phyloP scores from a whole-genome alignment of 1,284 basidiomycete genomes.

The Trichosporon ovoides region DNA sequence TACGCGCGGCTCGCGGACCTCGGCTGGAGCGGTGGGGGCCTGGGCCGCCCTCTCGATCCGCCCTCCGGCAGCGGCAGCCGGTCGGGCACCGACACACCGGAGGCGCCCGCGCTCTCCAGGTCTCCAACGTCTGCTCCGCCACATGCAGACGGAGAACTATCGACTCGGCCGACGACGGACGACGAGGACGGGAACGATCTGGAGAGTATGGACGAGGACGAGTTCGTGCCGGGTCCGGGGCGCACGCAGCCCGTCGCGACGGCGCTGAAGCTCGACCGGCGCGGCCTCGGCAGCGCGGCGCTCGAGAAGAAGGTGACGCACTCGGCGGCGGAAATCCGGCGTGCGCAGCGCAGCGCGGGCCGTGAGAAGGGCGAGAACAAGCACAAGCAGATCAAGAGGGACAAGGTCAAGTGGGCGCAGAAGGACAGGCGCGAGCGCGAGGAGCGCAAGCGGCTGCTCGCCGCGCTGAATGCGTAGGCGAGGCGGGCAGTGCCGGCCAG shows the following conservation, averaged over 20 bases:
- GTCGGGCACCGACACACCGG: neutral
- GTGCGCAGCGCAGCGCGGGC: conserved; percentile 26
- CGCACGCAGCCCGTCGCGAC: conserved; percentile 41
- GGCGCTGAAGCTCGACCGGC: conserved; percentile 40
- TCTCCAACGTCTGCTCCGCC: conserved; percentile 4
- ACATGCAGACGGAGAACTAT: conserved; percentile 12
- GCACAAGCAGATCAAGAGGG: conserved; percentile 26
- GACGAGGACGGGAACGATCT: neutral
- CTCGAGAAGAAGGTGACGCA: conserved; percentile 37
- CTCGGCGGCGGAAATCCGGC: conserved; percentile 33
- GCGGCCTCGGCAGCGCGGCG: conserved; percentile 29
- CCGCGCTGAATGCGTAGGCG: conserved; percentile 27
- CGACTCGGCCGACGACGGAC: conserved; percentile 12
- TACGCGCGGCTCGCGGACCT: conserved; percentile 35
- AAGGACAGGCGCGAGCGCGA: conserved; percentile 38
- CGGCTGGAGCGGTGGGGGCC: conserved; percentile 43
- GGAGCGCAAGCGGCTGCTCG: conserved; percentile 30
- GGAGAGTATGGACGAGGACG: neutral
- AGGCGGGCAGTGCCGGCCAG: no score
- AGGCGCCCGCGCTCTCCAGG: conserved; percentile 3
- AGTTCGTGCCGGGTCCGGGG: conserved; percentile 25
- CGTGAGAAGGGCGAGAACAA: conserved; percentile 14
- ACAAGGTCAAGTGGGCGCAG: conserved; percentile 41
- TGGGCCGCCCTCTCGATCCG: conserved; percentile 28
- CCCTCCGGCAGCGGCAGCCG: neutral